Conservation (phyloP, 306 rosid genomes). For the Pyrus communis region DNA sequence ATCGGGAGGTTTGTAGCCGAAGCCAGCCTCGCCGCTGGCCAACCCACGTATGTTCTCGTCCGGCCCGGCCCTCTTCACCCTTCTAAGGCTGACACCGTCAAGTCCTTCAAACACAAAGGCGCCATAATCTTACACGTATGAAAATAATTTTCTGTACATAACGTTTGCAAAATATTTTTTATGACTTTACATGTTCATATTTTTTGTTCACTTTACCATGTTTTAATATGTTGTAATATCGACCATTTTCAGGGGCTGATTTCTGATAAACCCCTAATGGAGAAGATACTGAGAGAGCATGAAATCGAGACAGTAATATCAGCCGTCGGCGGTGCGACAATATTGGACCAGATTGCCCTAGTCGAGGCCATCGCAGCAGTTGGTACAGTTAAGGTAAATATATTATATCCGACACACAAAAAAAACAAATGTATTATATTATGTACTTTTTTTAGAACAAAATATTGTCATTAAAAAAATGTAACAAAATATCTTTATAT, state of each 20-base stretch:
- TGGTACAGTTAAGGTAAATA: slow-evolving; percentile 47
- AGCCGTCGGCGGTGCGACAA: slow-evolving; percentile 33
- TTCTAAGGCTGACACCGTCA: slow-evolving; percentile 24
- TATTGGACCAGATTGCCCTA: slow-evolving; percentile 43
- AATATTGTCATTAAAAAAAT: too few species aligned
- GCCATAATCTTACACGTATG: slow-evolving; percentile 41
- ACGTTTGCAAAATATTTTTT: not conserved
- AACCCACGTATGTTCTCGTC: slow-evolving; percentile 36
- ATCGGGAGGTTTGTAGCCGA: slow-evolving; percentile 53
- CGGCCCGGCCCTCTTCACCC: slow-evolving; percentile 24
- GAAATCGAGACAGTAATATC: slow-evolving; percentile 50
- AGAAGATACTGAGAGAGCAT: slow-evolving; percentile 41
- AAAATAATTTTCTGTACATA: not conserved
- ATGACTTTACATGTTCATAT: not conserved
- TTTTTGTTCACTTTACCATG: not conserved
- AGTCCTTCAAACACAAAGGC: slow-evolving; percentile 47
- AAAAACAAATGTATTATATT: not conserved
- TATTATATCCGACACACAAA: not conserved
- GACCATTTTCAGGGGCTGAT: slow-evolving; percentile 35
- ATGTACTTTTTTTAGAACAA: too few species aligned
- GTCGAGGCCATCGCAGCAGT: slow-evolving; percentile 45
- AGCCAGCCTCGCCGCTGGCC: slow-evolving; percentile 40
- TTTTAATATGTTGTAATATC: not conserved
- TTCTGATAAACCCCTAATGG: slow-evolving; percentile 34
- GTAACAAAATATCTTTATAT: not conserved